Base-by-base conservation (phyloP, 192 early-diverging fungal species). In the Rhizoclosmatium globosum region DNA sequence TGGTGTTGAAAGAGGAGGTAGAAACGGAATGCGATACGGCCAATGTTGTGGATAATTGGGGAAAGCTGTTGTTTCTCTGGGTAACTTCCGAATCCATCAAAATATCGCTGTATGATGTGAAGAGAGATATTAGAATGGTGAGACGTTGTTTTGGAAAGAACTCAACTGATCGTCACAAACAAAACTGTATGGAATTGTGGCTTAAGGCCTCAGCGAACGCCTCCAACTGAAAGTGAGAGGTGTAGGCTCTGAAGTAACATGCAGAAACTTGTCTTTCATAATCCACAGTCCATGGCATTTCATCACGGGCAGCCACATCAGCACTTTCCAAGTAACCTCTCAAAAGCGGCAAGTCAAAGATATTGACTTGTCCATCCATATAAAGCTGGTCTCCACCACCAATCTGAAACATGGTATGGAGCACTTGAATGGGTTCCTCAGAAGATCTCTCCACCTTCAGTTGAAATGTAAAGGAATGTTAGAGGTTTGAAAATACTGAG, bases 21-120 rank as follows among this genome's bases (percentile, higher is more conserved):
- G 84, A 94, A 94, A 21, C 91, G 90, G 72, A 87, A 82, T 3
- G 94, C 94, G 47, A 90, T 84, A 44, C 88, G 83, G 79, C 89
- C 91, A 68, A 95, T 92, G 88, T 92, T 90, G 79, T 89, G 86
- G 85, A 94, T 93, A 19, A 93, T 89, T 3, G 87, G 81, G 23
- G 91, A 91, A 59, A 85, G 56, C 76, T 92, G 92, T 79, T 95
- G 86, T 47, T 91, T 89, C 62, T 88, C 85, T 0, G 94, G 94
- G 78, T 96, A 96, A 57, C 91, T 92, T 31, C 95, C 95, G 74
- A 90, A 94, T 2, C 94, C 95, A 80, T 96, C 95, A 94, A 90
- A 60, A 95, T 89, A 77, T 96, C 94, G 81, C 50, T 53, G 17
- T 53, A 13, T 53, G 6, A 13, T 53, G 50, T 53, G 6, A 53